Evolutionary conservation across 495 filamentous ascomycete species (phyloP).

Genomic region (Daldinia vernicosa): DNA sequence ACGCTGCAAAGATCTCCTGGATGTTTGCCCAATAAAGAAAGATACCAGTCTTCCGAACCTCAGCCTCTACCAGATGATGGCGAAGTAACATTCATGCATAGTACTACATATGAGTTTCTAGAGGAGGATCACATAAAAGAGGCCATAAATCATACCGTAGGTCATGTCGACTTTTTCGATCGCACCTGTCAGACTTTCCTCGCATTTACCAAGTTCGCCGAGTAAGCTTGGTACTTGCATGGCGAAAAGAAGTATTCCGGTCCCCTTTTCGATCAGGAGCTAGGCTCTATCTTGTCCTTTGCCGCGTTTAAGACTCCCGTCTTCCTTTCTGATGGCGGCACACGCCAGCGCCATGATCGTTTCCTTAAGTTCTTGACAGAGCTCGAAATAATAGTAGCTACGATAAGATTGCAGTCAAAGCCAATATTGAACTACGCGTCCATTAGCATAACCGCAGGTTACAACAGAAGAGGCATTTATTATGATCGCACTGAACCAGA

Average conservation of each 20-base stretch:
- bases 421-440: not conserved
- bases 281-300: not conserved
- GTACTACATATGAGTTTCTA: constrained; percentile 20
- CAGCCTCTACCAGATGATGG: not conserved
- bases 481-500: not conserved
- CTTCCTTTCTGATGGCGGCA: not conserved
- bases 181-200: not conserved
- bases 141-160: not conserved
- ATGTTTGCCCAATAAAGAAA: not conserved
- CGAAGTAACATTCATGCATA: constrained; percentile 21
- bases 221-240: not conserved
- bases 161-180: not conserved
- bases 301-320: not conserved
- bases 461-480: not conserved
- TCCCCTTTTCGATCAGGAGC: not conserved
- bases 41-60: too few relatives aligned
- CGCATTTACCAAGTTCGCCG: not conserved
- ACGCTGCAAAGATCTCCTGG: not conserved
- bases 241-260: not conserved
- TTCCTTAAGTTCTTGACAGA: not conserved
- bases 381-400: not conserved
- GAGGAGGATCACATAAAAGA: not conserved
- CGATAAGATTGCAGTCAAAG: not conserved
- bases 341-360: not conserved
- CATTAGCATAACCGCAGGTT: not conserved